Evolutionary conservation across 2,329 filamentous ascomycete genomes (phyloP).

Genomic region (Alternaria sp.): DNA sequence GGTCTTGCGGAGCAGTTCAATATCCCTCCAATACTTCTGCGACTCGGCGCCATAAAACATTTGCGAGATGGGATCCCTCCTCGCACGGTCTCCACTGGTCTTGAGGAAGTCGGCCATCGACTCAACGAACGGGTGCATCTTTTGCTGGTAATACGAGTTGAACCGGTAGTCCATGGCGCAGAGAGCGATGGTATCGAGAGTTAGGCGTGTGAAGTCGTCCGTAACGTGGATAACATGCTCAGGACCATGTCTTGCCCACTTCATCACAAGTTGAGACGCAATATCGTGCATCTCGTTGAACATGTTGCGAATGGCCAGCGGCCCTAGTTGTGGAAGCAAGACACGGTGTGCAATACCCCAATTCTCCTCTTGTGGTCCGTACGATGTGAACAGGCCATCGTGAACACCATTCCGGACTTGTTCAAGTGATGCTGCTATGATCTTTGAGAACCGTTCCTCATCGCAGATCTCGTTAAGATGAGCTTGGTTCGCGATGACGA

Average conservation of each 20-base stretch:
- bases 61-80: conserved; percentile 41
- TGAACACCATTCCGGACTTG: conserved; percentile 49
- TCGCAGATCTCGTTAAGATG: conserved; percentile 53
- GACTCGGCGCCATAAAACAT: conserved; percentile 47
- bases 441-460: conserved; percentile 48
- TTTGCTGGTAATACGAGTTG: conserved; percentile 51
- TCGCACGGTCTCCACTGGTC: conserved; percentile 45
- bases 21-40: conserved; percentile 63
- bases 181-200: conserved; percentile 50
- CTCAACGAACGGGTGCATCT: conserved; percentile 50
- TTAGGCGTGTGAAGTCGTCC: conserved; percentile 51
- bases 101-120: conserved; percentile 51
- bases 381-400: conserved; percentile 54
- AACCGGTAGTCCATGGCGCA: conserved; percentile 54
- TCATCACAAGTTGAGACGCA: conserved; percentile 70
- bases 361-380: conserved; percentile 49
- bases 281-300: conserved; percentile 68
- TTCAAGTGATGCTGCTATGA: conserved; percentile 37
- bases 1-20: conserved; percentile 63
- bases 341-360: conserved; percentile 69
- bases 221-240: conserved; percentile 45
- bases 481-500: conserved; percentile 43
- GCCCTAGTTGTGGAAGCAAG: conserved; percentile 74
- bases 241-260: conserved; percentile 67
- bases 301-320: conserved; percentile 72